Conservation (phyloP, 192 early-diverging fungal species). For the Oehlia diaphana region DNA sequence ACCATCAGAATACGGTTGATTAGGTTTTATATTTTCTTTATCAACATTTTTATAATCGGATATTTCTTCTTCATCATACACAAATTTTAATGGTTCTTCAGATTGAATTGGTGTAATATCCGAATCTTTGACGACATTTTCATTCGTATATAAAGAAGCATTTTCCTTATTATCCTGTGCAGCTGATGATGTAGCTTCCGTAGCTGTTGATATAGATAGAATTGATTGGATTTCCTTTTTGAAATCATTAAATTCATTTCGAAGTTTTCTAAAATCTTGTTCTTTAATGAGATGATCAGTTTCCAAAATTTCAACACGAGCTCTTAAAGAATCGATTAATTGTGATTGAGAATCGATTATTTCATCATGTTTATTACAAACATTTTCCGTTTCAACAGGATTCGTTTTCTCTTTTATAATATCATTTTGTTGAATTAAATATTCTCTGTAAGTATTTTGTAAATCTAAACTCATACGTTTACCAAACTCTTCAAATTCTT, state of each 20-base stretch:
- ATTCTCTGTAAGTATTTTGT: not conserved
- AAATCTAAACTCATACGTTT: not conserved
- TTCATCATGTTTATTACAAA: not conserved
- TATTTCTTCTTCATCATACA: too few relatives aligned
- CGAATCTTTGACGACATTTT: too few relatives aligned
- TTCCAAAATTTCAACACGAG: not conserved
- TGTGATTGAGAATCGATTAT: not conserved
- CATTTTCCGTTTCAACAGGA: not conserved
- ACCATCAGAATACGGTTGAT: too few relatives aligned
- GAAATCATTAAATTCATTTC: not conserved
- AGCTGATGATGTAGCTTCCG: too few relatives aligned
- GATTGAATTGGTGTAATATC: too few relatives aligned
- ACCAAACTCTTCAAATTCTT: not conserved
- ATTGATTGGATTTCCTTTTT: not conserved
- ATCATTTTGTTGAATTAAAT: not conserved
- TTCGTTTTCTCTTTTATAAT: not conserved
- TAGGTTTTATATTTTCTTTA: too few relatives aligned
- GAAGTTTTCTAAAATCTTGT: not conserved
- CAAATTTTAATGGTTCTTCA: too few relatives aligned
- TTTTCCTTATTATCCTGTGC: too few relatives aligned
- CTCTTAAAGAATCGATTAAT: not conserved
- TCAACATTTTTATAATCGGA: too few relatives aligned
- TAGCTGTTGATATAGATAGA: too few relatives aligned
- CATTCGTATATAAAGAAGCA: too few relatives aligned
- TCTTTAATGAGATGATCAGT: not conserved